Percentiles rank a stretch among this genome's conserved stretches.
Conservation (phyloP, 495 filamentous ascomycete genomes). For the Bacidia rubella region DNA sequence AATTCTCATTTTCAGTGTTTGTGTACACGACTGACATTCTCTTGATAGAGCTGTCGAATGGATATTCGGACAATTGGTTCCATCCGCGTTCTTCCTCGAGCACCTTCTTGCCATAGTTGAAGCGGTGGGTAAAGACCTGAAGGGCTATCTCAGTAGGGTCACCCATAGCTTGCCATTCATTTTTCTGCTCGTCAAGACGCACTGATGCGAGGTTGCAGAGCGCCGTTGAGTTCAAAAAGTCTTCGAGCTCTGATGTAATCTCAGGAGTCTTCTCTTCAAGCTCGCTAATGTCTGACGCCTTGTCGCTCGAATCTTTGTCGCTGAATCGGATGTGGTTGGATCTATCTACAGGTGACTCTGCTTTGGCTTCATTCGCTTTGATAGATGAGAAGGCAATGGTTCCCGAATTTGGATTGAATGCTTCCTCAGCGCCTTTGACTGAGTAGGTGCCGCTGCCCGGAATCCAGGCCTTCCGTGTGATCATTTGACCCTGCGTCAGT, state of each 20-base stretch:
- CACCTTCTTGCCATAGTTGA: constrained; percentile 45
- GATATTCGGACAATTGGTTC: constrained; percentile 58
- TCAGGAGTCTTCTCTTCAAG: constrained; percentile 15
- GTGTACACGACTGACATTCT: constrained; percentile 68
- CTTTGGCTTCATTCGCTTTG: constrained; percentile 12
- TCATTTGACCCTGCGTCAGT: constrained; percentile 64
- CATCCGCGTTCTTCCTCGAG: constrained; percentile 40
- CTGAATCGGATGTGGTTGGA: background rate
- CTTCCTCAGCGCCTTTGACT: constrained; percentile 43
- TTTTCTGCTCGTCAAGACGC: constrained; percentile 37
- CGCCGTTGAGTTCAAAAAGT: constrained; percentile 55
- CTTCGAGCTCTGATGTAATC: constrained; percentile 34
- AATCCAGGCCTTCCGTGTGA: constrained; percentile 70
- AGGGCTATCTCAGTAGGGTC: constrained; percentile 79
- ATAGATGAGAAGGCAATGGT: constrained; percentile 31
- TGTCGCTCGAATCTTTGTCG: constrained; percentile 22
- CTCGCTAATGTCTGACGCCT: constrained; percentile 28
- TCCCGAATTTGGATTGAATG: constrained; percentile 46
- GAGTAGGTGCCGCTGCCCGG: constrained; percentile 33
- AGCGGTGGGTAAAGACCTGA: constrained; percentile 64
- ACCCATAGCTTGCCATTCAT: constrained; percentile 57
- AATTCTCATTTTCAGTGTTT: too few species aligned
- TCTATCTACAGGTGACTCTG: background rate
- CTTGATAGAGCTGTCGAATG: constrained; percentile 72
- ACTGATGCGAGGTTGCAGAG: constrained; percentile 70